A percentile compares a stretch with the other conserved stretches of the same genome.
phyloP scores from a whole-genome alignment of 768 basidiomycete species.

The Auricularia sp. region DNA sequence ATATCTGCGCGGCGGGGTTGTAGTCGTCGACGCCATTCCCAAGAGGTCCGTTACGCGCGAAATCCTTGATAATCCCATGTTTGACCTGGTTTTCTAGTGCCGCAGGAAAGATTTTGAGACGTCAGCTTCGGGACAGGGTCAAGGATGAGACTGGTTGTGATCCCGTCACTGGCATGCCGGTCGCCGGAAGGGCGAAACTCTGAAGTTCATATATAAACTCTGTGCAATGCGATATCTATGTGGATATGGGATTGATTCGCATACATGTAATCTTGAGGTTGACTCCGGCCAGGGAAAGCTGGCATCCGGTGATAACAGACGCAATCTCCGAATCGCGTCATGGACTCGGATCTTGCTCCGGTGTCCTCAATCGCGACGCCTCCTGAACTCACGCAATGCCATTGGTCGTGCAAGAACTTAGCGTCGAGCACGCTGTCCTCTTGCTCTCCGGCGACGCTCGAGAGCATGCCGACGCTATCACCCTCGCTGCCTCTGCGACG shows the following conservation, averaged over 20 bases:
- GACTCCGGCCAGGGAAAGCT: too few species aligned
- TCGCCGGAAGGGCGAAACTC: neutral
- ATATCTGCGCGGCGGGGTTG: conserved; percentile 60
- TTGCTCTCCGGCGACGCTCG: neutral
- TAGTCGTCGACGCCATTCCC: conserved; percentile 49
- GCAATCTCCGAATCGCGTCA: too few species aligned
- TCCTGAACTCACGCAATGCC: neutral
- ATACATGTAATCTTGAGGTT: too few species aligned
- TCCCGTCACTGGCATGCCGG: neutral
- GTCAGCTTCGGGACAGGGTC: conserved; percentile 61
- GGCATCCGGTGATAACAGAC: too few species aligned
- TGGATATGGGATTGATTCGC: neutral
- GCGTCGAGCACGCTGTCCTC: neutral
- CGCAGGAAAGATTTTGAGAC: conserved; percentile 79
- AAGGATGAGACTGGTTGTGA: conserved; percentile 34
- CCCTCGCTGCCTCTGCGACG: conserved; percentile 35
- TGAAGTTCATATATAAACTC: neutral
- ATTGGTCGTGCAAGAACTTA: neutral
- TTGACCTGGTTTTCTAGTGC: conserved; percentile 36
- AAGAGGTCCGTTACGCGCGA: conserved; percentile 42
- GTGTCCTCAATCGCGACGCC: too few species aligned
- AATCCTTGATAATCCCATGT: neutral
- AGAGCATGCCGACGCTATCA: neutral
- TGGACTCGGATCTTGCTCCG: too few species aligned
- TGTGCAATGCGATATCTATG: neutral